Conservation (phyloP, 2,329 filamentous ascomycete genomes). For the Verticillium tricorpus region DNA sequence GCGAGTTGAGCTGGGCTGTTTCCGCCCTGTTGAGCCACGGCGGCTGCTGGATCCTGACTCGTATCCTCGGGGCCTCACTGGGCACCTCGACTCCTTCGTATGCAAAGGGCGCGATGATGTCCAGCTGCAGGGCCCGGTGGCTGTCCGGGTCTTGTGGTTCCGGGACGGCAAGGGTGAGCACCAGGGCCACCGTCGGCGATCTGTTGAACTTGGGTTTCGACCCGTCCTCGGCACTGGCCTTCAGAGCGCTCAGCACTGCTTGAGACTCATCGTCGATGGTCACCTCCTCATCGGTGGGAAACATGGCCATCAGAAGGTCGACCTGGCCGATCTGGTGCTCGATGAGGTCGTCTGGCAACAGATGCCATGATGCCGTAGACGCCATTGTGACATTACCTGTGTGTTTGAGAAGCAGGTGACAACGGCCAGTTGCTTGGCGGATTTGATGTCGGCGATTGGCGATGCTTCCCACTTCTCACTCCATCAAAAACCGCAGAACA, state of each 20-base stretch:
- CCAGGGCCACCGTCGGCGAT: slow-evolving; percentile 13
- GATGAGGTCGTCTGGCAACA: slow-evolving; percentile 37
- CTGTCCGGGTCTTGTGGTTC: slow-evolving; percentile 5
- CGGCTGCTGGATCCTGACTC: slow-evolving; percentile 42
- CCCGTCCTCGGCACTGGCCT: not conserved
- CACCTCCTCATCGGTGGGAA: slow-evolving; percentile 29
- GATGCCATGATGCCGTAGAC: slow-evolving; percentile 3
- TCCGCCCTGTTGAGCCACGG: slow-evolving; percentile 48
- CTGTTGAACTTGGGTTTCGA: not conserved
- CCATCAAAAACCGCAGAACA: not conserved
- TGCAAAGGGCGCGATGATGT: slow-evolving; percentile 28
- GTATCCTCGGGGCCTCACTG: slow-evolving; percentile 34
- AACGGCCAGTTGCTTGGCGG: too few species aligned
- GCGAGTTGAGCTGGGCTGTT: slow-evolving; percentile 27
- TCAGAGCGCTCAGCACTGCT: not conserved
- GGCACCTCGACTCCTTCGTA: slow-evolving; percentile 5
- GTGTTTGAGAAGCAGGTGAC: not conserved
- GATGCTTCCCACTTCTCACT: not conserved
- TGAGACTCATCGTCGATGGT: slow-evolving; percentile 4
- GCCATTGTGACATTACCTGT: slow-evolving; percentile 1
- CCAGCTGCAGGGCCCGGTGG: slow-evolving; percentile 22
- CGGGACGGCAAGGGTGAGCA: slow-evolving; percentile 19
- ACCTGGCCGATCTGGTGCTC: slow-evolving; percentile 43
- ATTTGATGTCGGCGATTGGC: not conserved
- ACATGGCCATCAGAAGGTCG: slow-evolving; percentile 51